phyloP scores from a whole-genome alignment of 768 basidiomycete species.

The Leucosporidium scottii region DNA sequence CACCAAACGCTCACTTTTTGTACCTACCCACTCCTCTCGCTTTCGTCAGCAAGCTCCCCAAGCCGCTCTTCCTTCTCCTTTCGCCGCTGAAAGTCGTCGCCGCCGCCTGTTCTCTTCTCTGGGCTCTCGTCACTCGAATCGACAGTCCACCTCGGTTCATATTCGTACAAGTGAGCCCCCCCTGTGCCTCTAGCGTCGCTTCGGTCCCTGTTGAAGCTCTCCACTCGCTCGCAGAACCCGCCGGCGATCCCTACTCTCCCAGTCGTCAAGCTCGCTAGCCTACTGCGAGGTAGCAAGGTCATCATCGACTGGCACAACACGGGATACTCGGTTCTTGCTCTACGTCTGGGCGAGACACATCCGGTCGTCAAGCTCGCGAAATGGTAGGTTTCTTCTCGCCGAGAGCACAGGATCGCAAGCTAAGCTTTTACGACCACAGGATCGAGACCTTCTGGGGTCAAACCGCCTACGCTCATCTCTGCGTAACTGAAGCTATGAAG shows the following conservation, averaged over 20 bases:
- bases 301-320: slow-evolving; percentile 99
- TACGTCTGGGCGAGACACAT: slow-evolving; percentile 66
- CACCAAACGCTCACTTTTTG: slow-evolving; percentile 48
- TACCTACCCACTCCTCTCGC: slow-evolving; percentile 62
- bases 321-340: slow-evolving; percentile 82
- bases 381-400: slow-evolving; percentile 49
- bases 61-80: slow-evolving; percentile 51
- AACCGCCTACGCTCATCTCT: slow-evolving; percentile 77
- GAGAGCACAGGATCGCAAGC: slow-evolving; percentile 1
- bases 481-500: slow-evolving; percentile 84
- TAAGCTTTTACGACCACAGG: slow-evolving; percentile 46
- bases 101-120: slow-evolving; percentile 60
- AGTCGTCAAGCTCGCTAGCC: slow-evolving; percentile 66
- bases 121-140: slow-evolving; percentile 56
- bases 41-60: slow-evolving; percentile 45
- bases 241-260: slow-evolving; percentile 91
- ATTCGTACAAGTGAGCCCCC: slow-evolving; percentile 68
- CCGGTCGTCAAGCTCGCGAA: slow-evolving; percentile 65
- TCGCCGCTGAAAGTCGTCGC: slow-evolving; percentile 73
- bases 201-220: background rate
- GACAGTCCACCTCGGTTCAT: slow-evolving; percentile 70
- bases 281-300: slow-evolving; percentile 66
- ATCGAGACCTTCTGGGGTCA: slow-evolving; percentile 76
- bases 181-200: no score
- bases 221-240: slow-evolving; percentile 62